Percentiles rank a stretch among this genome's conserved stretches.
Conservation (phyloP, 306 rosid genomes). For the Castanea crenata region DNA sequence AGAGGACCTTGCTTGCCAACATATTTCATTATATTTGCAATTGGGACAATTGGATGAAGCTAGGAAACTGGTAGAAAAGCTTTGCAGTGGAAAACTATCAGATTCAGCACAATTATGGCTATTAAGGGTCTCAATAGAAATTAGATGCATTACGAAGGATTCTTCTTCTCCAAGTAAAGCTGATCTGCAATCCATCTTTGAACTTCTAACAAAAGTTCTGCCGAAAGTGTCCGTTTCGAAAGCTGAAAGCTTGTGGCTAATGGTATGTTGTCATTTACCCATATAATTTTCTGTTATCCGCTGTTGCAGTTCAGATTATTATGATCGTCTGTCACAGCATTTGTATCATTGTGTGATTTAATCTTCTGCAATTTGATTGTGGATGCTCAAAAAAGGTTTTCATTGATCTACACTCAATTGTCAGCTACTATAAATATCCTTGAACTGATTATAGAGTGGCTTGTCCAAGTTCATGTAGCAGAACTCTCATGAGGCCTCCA, state of each 20-base stretch:
- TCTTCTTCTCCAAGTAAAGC: slow-evolving; percentile 45
- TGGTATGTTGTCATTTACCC: slow-evolving; percentile 48
- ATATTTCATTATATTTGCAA: slow-evolving; percentile 60
- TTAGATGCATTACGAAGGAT: slow-evolving; percentile 42
- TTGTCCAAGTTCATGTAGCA: neutral
- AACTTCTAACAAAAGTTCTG: slow-evolving; percentile 49
- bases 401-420: neutral
- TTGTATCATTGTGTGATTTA: neutral
- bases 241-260: slow-evolving; percentile 77
- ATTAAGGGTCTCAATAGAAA: slow-evolving; percentile 58
- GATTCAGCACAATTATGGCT: slow-evolving; percentile 55
- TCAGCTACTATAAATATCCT: neutral
- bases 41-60: slow-evolving; percentile 66
- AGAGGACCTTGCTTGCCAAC: slow-evolving; percentile 67
- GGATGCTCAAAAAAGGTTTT: neutral
- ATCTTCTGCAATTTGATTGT: neutral
- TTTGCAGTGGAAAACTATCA: slow-evolving; percentile 56
- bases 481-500: neutral
- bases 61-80: slow-evolving; percentile 54
- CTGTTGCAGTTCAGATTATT: neutral
- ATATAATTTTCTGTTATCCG: neutral
- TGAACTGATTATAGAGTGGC: neutral
- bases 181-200: slow-evolving; percentile 65
- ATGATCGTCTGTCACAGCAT: neutral
- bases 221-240: slow-evolving; percentile 43